phyloP scores from a whole-genome alignment of 805 yeast species.

The Candida tammaniensis region DNA sequence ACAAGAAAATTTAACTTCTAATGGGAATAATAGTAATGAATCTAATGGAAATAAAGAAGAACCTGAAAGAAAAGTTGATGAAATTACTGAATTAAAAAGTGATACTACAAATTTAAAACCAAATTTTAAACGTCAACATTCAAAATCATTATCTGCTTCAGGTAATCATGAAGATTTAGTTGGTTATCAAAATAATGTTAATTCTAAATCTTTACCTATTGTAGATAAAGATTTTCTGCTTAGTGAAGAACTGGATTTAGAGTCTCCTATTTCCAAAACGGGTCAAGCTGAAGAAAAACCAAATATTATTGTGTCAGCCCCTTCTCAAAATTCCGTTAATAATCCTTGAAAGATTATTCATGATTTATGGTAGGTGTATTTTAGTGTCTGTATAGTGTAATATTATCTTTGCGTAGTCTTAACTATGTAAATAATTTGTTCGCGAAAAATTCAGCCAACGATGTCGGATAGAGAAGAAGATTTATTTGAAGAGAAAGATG shows the following conservation, averaged over 20 bases:
- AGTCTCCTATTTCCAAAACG: background rate
- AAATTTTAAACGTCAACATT: conserved; percentile 19
- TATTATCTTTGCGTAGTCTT: too few species aligned
- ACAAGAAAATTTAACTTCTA: conserved; percentile 17
- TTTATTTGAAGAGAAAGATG: too few species aligned
- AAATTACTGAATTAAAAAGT: too few species aligned
- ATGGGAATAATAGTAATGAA: background rate
- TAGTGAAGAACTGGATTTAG: conserved; percentile 22
- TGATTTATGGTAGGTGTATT: too few species aligned
- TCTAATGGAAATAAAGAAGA: background rate
- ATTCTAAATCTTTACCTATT: conserved; percentile 36
- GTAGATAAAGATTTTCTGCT: conserved; percentile 41
- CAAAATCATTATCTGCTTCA: conserved; percentile 33
- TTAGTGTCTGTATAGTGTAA: background rate
- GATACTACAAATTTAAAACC: conserved; percentile 14
- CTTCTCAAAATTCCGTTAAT: conserved; percentile 7
- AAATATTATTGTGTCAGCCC: conserved; percentile 11
- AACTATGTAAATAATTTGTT: too few species aligned
- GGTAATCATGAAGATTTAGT: conserved; percentile 30
- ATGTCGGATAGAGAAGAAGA: conserved; percentile 14
- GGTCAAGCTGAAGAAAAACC: conserved; percentile 5
- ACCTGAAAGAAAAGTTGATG: background rate
- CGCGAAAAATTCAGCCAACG: conserved; percentile 3
- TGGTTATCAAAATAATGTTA: conserved; percentile 31
- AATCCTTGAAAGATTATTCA: background rate